These are phyloP conservation scores for Corymbia citriodora DNA, from an alignment of 441 rosid species.

Conservation along the genomic window DNA sequence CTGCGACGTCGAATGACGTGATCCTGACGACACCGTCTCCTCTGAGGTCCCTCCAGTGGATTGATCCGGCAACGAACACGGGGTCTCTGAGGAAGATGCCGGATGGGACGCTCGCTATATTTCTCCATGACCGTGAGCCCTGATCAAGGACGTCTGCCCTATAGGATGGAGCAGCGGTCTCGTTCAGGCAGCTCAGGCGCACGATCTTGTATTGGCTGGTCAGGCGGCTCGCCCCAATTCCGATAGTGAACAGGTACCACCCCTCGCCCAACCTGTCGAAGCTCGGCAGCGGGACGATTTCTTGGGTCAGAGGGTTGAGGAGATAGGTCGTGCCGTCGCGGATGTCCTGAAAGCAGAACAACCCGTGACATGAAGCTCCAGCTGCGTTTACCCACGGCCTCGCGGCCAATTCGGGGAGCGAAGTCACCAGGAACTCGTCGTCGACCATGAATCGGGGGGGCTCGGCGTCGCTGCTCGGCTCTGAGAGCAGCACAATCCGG, in stretches of 20 bases:
- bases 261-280: too few species aligned
- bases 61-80: background rate
- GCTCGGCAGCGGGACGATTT: too few species aligned
- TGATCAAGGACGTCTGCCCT: background rate
- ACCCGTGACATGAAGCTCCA: background rate
- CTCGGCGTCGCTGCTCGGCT: too few species aligned
- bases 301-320: background rate
- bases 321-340: background rate
- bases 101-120: background rate
- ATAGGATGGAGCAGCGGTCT: background rate
- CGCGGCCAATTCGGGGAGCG: background rate
- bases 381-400: accelerated
- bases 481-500: too few species aligned
- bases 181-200: background rate
- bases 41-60: background rate
- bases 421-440: too few species aligned
- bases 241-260: background rate
- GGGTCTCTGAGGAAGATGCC: background rate
- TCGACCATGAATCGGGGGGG: accelerated
- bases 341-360: background rate
- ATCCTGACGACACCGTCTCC: background rate
- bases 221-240: background rate
- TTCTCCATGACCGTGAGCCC: background rate
- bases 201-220: background rate
- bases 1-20: background rate